Evolutionary conservation across 495 filamentous ascomycete genomes (phyloP).

Genomic region (Venustampulla echinocandica): DNA sequence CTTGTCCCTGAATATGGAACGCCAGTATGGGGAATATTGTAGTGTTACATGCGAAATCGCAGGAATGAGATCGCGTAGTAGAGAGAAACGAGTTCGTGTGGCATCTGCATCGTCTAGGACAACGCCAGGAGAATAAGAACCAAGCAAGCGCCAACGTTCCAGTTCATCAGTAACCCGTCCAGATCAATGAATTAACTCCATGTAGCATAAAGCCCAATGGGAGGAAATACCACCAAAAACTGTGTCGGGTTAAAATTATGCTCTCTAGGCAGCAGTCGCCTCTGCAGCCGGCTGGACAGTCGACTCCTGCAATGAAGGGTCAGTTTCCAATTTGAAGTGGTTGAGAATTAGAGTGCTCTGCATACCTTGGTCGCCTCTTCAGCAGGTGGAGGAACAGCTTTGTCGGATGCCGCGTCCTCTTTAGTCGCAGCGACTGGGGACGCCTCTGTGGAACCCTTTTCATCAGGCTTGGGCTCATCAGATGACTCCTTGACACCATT

Average conservation of each 20-base stretch:
- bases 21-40: no score
- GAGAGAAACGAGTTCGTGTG: slow-evolving; percentile 8
- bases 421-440: slow-evolving; percentile 27
- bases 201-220: no score
- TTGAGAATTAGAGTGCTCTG: background rate
- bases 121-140: slow-evolving; percentile 4
- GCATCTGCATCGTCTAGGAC: background rate
- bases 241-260: background rate
- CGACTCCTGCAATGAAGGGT: slow-evolving; percentile 3
- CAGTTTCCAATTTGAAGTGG: background rate
- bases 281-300: slow-evolving; percentile 16
- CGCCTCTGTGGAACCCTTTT: slow-evolving; percentile 29
- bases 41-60: slow-evolving; percentile 24
- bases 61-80: slow-evolving; percentile 10
- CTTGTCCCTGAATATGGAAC: no score
- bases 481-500: slow-evolving; percentile 26
- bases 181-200: no score
- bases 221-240: background rate
- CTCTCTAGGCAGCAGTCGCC: slow-evolving; percentile 16
- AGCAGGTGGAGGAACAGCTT: background rate
- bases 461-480: slow-evolving; percentile 23
- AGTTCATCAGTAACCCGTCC: no score
- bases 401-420: slow-evolving; percentile 23
- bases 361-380: slow-evolving; percentile 14
- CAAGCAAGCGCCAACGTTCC: no score